Evolutionary conservation across 2,329 filamentous ascomycete species (phyloP).

Genomic region (Colletotrichum kahawae): DNA sequence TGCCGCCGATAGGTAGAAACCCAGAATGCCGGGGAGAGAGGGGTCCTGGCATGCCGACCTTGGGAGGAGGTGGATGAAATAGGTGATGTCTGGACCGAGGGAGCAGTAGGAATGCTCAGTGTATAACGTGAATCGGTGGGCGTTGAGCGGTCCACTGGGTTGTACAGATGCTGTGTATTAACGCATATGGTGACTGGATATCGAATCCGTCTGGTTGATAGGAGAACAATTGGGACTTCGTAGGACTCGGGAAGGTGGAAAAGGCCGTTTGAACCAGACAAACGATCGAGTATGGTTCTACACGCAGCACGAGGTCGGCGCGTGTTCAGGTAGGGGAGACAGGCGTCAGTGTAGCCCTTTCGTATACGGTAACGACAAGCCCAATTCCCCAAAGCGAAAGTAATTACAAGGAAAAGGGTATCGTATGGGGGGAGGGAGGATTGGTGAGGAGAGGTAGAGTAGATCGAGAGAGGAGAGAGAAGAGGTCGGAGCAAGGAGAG

Average conservation of each 20-base stretch:
- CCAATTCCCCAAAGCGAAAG: slow-evolving; percentile 10
- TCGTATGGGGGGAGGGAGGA: not conserved
- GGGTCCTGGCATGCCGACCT: slow-evolving; percentile 28
- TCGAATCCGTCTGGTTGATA: slow-evolving; percentile 14
- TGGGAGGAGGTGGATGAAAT: not conserved
- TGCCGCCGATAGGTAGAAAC: slow-evolving; percentile 47
- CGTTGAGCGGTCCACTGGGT: not conserved
- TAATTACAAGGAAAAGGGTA: slow-evolving; percentile 23
- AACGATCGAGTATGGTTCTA: slow-evolving; percentile 8
- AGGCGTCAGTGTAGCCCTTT: not conserved
- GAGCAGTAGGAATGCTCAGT: not conserved
- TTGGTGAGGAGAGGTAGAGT: not conserved
- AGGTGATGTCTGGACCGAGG: not conserved
- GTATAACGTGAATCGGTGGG: not conserved
- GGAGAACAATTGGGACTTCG: not conserved
- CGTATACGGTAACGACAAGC: not conserved
- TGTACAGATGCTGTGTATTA: slow-evolving; percentile 1
- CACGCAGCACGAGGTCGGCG: not conserved
- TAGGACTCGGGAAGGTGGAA: not conserved
- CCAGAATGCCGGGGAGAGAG: slow-evolving; percentile 45
- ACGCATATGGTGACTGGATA: slow-evolving; percentile 9
- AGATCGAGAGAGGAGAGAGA: slow-evolving; percentile 1
- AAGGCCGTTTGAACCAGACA: not conserved
- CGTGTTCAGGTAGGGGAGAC: not conserved
- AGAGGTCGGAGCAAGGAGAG: slow-evolving; percentile 10